phyloP scores from a whole-genome alignment of 108 stramenopile species.

The Discostella stelligeroides region DNA sequence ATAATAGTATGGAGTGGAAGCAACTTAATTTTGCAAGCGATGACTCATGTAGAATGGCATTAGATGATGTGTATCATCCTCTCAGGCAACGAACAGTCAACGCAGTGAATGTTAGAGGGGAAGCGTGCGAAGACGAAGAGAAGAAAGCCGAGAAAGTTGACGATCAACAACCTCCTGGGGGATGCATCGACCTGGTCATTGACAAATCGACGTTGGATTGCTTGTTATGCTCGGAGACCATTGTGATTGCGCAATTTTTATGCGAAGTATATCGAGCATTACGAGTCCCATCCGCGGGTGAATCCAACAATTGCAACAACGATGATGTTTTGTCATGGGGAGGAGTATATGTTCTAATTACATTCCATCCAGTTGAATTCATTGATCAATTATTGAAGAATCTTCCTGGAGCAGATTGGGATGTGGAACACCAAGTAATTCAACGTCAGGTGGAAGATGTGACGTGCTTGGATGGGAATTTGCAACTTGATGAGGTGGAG shows the following conservation, averaged over 20 bases:
- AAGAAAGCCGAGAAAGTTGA: too few species aligned
- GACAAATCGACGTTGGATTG: constrained; percentile 90
- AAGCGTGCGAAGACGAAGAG: not conserved
- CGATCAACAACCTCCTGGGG: too few species aligned
- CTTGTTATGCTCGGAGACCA: constrained; percentile 69
- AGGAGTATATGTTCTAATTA: constrained; percentile 73
- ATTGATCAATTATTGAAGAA: constrained; percentile 57
- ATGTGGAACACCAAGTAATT: constrained; percentile 57
- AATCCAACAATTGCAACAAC: not conserved
- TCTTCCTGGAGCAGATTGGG: constrained; percentile 75
- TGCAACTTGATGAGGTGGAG: constrained; percentile 2
- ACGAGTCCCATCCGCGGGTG: constrained; percentile 18
- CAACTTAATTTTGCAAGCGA: constrained; percentile 29
- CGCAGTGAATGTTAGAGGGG: not conserved
- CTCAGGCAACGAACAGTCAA: not conserved
- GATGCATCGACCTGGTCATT: constrained; percentile 66
- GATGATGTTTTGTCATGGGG: constrained; percentile 17
- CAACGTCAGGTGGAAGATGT: constrained; percentile 65
- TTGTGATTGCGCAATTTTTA: constrained; percentile 62
- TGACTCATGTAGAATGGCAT: constrained; percentile 23
- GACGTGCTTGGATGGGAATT: not conserved
- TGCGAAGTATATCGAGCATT: constrained; percentile 67
- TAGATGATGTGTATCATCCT: constrained; percentile 21
- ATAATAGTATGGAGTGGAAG: constrained; percentile 46
- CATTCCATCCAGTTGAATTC: constrained; percentile 73